phyloP scores from a whole-genome alignment of 192 early-diverging fungal genomes.

The Obelidium mucronatum region DNA sequence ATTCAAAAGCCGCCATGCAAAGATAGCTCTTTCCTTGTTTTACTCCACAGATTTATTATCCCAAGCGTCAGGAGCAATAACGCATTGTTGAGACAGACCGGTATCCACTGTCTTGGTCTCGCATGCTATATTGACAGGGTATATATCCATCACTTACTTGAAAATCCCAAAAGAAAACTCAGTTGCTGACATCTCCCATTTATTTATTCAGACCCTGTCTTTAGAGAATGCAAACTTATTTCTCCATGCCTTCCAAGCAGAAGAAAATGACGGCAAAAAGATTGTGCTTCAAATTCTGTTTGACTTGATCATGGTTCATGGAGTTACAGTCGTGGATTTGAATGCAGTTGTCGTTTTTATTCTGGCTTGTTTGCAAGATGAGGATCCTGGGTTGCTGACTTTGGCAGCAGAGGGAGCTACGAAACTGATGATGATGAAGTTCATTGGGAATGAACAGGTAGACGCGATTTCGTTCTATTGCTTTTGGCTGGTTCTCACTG shows the following conservation, averaged over 20 bases:
- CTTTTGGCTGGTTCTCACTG: no score
- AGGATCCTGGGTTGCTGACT: constrained; percentile 67
- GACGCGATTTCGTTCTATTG: no score
- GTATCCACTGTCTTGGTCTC: constrained; percentile 83
- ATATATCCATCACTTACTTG: neutral
- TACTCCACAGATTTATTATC: constrained; percentile 28
- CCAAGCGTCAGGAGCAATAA: constrained; percentile 26
- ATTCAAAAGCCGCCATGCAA: neutral
- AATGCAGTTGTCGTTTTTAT: constrained; percentile 35
- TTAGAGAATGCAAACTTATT: constrained; percentile 77
- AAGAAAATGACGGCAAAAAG: constrained; percentile 64
- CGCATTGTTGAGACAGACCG: constrained; percentile 69
- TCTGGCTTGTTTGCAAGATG: constrained; percentile 59
- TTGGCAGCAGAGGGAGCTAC: constrained; percentile 79
- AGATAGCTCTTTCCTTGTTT: constrained; percentile 19
- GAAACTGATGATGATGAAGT: constrained; percentile 70
- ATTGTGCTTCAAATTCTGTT: constrained; percentile 70
- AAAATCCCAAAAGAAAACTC: neutral
- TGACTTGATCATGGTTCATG: constrained; percentile 68
- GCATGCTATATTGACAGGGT: constrained; percentile 79
- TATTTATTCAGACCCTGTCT: constrained; percentile 70
- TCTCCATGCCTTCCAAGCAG: constrained; percentile 66
- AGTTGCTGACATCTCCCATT: no score
- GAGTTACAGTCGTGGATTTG: constrained; percentile 42
- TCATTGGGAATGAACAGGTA: constrained; percentile 54